These are phyloP conservation scores for Chamaenerion angustifolium DNA, from an alignment of 345 rosid genomes.

Conservation along the genomic window DNA sequence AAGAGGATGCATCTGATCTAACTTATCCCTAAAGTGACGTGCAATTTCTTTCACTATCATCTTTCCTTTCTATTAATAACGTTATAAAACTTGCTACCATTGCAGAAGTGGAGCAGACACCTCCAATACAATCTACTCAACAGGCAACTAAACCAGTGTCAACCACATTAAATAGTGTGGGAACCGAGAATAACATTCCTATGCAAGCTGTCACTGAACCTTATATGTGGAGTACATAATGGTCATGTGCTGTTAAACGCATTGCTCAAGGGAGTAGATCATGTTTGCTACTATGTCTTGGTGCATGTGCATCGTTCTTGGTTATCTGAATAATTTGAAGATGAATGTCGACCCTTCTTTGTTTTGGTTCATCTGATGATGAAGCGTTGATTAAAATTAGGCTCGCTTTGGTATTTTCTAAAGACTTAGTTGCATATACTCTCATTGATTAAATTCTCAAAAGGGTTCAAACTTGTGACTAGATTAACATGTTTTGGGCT, in stretches of 20 bases:
- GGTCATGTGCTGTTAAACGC: constrained; percentile 80
- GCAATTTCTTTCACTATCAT: background rate
- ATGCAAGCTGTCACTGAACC: constrained; percentile 96
- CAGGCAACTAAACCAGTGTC: constrained; percentile 59
- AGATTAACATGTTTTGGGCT: too few relatives aligned
- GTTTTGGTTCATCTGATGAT: too few relatives aligned
- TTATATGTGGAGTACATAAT: constrained; percentile 74
- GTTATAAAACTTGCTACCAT: constrained; percentile 4
- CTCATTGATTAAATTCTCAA: too few relatives aligned
- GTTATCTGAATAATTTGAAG: too few relatives aligned
- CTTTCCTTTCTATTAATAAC: background rate
- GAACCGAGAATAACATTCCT: constrained; percentile 56
- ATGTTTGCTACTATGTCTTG: too few relatives aligned
- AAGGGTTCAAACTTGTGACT: too few relatives aligned
- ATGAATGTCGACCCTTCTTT: too few relatives aligned
- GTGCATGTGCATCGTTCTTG: too few relatives aligned
- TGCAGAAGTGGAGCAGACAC: constrained; percentile 99
- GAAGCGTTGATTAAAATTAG: too few relatives aligned
- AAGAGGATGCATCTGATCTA: background rate
- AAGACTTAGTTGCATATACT: too few relatives aligned
- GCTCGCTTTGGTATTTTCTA: too few relatives aligned
- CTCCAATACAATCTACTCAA: constrained; percentile 61
- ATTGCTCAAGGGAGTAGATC: constrained; percentile 64
- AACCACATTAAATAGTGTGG: constrained; percentile 51
- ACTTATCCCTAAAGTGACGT: background rate